Evolutionary conservation across 1,284 basidiomycete species (phyloP).

Genomic region (Puccinia hordei): DNA sequence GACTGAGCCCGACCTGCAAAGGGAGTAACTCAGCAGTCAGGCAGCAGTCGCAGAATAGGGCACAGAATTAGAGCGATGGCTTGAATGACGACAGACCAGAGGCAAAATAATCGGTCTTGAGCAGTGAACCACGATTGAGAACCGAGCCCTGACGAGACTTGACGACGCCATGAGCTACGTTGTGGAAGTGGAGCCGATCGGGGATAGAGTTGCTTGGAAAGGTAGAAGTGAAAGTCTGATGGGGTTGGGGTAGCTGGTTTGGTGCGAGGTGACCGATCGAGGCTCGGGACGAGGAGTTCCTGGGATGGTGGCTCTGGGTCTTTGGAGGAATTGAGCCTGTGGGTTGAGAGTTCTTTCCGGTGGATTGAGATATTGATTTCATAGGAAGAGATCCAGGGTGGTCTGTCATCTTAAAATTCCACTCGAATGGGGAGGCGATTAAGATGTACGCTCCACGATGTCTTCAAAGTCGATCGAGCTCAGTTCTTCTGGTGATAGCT

Average conservation of each 20-base stretch:
- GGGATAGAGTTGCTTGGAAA: neutral
- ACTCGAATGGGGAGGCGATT: too few relatives aligned
- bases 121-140: constrained; percentile 41
- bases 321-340: constrained; percentile 12
- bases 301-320: neutral
- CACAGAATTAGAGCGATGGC: neutral
- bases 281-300: constrained; percentile 8
- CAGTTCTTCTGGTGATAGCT: neutral
- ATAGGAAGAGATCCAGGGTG: neutral
- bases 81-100: constrained; percentile 25
- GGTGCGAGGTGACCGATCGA: constrained; percentile 17
- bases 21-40: neutral
- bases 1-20: constrained; percentile 42
- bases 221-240: neutral
- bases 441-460: neutral
- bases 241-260: neutral
- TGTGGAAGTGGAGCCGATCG: constrained; percentile 33
- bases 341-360: constrained; percentile 13
- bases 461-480: neutral
- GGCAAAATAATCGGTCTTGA: constrained; percentile 50
- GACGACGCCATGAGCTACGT: constrained; percentile 44
- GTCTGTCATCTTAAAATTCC: neutral
- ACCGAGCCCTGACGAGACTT: constrained; percentile 50
- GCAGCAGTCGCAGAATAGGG: neutral
- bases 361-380: constrained; percentile 19